Conservation (phyloP, 2,329 filamentous ascomycete genomes). For the Ustulina deusta region DNA sequence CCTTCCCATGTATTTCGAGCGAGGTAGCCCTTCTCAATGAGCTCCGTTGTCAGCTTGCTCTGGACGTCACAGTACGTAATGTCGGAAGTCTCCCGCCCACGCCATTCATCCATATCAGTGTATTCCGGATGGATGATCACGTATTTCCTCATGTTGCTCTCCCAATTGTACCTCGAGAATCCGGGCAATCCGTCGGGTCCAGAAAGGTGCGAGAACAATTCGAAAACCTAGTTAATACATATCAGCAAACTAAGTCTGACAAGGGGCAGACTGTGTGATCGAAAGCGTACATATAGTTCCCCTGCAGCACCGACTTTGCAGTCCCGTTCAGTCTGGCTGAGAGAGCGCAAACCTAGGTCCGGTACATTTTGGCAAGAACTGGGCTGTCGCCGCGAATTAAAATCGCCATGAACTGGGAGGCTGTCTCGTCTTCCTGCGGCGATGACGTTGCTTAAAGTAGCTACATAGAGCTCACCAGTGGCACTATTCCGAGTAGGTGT, state of each 20-base stretch:
- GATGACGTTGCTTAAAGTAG: background rate
- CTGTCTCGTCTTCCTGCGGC: background rate
- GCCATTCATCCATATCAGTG: conserved; percentile 55
- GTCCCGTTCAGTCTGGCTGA: conserved; percentile 42
- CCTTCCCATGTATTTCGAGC: conserved; percentile 45
- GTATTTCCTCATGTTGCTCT: conserved; percentile 60
- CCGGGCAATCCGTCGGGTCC: conserved; percentile 45
- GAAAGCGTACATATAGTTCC: conserved; percentile 38
- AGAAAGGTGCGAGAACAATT: conserved; percentile 52
- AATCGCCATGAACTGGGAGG: conserved; percentile 15
- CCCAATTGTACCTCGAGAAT: conserved; percentile 60
- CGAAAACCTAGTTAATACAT: conserved; percentile 54
- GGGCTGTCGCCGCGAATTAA: background rate
- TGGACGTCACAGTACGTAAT: conserved; percentile 58
- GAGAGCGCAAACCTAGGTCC: conserved; percentile 32
- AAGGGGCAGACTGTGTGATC: conserved; percentile 53
- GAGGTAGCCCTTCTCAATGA: conserved; percentile 54
- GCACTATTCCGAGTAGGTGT: background rate
- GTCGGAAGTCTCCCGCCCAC: conserved; percentile 59
- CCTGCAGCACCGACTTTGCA: conserved; percentile 41
- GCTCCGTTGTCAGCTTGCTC: conserved; percentile 51
- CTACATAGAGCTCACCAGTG: background rate
- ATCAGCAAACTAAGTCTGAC: conserved; percentile 40
- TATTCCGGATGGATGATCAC: conserved; percentile 57
- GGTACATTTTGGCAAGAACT: background rate